Percentiles rank a stretch among this genome's conserved stretches.
phyloP scores from a whole-genome alignment of 75 land plant genomes.

The Gnetum montanum region DNA sequence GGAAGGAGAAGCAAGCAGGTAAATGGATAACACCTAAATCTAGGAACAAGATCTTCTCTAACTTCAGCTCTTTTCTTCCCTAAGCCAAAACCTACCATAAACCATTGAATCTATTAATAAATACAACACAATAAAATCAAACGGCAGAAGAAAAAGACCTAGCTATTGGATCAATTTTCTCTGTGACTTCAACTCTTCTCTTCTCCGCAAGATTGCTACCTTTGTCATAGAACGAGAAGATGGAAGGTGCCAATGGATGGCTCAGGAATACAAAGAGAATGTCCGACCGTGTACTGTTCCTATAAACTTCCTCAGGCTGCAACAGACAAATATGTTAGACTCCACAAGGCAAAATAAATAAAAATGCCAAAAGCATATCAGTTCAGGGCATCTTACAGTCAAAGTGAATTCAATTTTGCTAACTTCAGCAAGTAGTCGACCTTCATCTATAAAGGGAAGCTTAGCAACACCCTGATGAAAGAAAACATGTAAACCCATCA shows the following conservation, averaged over 20 bases:
- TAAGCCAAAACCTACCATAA: too few relatives aligned
- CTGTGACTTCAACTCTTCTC: neutral
- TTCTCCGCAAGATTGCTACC: neutral
- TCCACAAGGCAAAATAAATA: neutral
- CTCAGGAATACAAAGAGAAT: neutral
- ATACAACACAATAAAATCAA: neutral
- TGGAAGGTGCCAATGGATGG: neutral
- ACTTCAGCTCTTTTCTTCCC: too few relatives aligned
- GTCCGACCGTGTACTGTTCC: slow-evolving; percentile 38
- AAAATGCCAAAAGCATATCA: neutral
- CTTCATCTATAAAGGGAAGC: slow-evolving; percentile 91
- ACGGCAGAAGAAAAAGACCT: neutral
- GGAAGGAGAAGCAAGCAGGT: too few relatives aligned
- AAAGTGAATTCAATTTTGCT: slow-evolving; percentile 70
- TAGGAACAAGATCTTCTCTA: too few relatives aligned
- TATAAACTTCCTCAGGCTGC: slow-evolving; percentile 66
- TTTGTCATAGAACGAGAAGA: neutral
- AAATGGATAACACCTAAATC: too few relatives aligned
- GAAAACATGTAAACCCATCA: slow-evolving; percentile 1
- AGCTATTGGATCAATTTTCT: neutral
- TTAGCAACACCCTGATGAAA: slow-evolving; percentile 74
- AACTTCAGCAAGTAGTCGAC: slow-evolving; percentile 61
- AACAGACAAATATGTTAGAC: slow-evolving; percentile 1
- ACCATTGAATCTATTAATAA: too few relatives aligned
- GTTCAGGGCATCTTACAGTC: slow-evolving; percentile 41